Percentiles rank a stretch among this genome's conserved stretches.
These are phyloP conservation scores for Neofusicoccum ribis DNA, from an alignment of 2,329 filamentous ascomycete genomes.

Conservation along the genomic window DNA sequence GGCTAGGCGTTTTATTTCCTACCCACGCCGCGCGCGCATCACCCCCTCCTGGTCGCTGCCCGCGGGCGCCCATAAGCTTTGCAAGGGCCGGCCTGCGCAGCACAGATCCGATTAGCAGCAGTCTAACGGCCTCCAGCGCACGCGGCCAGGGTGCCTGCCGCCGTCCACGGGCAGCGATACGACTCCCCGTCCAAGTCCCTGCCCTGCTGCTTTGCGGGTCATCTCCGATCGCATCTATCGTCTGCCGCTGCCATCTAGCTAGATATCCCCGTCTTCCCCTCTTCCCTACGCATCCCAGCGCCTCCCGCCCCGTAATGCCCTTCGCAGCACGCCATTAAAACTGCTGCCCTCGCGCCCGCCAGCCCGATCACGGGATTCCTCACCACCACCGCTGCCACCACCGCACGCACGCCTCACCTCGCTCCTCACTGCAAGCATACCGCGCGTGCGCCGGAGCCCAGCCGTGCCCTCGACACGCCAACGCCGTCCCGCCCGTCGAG, in stretches of 20 bases:
- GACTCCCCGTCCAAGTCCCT: conserved; percentile 7
- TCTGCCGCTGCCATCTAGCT: conserved; percentile 20
- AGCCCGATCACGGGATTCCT: conserved; percentile 11
- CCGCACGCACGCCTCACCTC: not conserved
- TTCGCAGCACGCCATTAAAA: conserved; percentile 18
- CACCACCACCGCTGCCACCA: not conserved
- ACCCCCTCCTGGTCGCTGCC: conserved; percentile 14
- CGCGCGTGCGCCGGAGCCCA: not conserved
- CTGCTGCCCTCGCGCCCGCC: conserved; percentile 1
- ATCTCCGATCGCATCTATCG: conserved; percentile 41
- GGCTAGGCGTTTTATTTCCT: conserved; percentile 4
- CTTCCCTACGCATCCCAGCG: conserved; percentile 13
- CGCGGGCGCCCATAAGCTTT: conserved; percentile 17
- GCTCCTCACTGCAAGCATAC: not conserved
- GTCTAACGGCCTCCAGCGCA: conserved; percentile 14
- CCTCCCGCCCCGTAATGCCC: conserved; percentile 10
- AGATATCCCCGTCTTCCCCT: conserved; percentile 27
- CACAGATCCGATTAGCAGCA: conserved; percentile 18
- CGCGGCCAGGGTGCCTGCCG: conserved; percentile 16
- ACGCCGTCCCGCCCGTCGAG: not conserved
- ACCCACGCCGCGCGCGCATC: conserved; percentile 7
- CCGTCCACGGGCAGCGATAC: conserved; percentile 15
- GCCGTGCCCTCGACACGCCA: not conserved
- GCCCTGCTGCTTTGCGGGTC: conserved; percentile 23
- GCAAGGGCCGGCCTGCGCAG: conserved; percentile 14